phyloP scores from a whole-genome alignment of 495 filamentous ascomycete genomes.

The Penicillium psychrofluorescens region DNA sequence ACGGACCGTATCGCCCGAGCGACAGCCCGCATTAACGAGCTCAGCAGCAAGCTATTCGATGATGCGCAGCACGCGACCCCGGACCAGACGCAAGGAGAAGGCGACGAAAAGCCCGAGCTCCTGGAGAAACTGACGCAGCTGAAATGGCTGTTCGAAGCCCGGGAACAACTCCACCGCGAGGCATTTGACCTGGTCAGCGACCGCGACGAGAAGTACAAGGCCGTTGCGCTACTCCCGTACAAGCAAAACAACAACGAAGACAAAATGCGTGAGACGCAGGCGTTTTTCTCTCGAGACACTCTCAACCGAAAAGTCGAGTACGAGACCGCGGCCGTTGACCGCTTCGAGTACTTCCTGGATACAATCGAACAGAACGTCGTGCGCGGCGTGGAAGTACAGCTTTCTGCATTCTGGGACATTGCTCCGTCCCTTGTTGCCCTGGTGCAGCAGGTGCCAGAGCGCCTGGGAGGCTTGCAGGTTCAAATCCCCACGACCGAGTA shows the following conservation, averaged over 20 bases:
- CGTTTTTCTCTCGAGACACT: constrained; percentile 76
- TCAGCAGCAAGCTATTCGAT: constrained; percentile 64
- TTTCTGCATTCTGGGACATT: constrained; percentile 96
- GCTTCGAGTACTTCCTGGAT: constrained; percentile 69
- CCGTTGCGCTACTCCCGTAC: constrained; percentile 75
- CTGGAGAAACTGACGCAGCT: constrained; percentile 88
- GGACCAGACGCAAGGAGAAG: constrained; percentile 84
- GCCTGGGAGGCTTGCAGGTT: constrained; percentile 52
- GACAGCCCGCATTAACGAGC: constrained; percentile 60
- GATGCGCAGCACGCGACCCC: constrained; percentile 66
- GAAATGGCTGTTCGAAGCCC: constrained; percentile 95
- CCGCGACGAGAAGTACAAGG: constrained; percentile 78
- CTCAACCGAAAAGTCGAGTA: constrained; percentile 57
- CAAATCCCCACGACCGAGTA: constrained; percentile 70
- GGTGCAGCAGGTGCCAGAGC: constrained; percentile 65
- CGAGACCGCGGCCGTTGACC: constrained; percentile 57
- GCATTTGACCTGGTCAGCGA: constrained; percentile 76
- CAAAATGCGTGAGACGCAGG: constrained; percentile 66
- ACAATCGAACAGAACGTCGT: constrained; percentile 80
- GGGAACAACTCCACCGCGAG: constrained; percentile 76
- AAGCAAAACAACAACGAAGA: constrained; percentile 58
- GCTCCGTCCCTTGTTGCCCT: constrained; percentile 71
- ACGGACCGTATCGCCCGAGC: constrained; percentile 53
- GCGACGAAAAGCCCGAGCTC: constrained; percentile 89
- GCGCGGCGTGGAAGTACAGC: constrained; percentile 82